These are phyloP conservation scores for Talaromyces albobiverticillius DNA, from an alignment of 2,329 filamentous ascomycete species.

Conservation along the genomic window DNA sequence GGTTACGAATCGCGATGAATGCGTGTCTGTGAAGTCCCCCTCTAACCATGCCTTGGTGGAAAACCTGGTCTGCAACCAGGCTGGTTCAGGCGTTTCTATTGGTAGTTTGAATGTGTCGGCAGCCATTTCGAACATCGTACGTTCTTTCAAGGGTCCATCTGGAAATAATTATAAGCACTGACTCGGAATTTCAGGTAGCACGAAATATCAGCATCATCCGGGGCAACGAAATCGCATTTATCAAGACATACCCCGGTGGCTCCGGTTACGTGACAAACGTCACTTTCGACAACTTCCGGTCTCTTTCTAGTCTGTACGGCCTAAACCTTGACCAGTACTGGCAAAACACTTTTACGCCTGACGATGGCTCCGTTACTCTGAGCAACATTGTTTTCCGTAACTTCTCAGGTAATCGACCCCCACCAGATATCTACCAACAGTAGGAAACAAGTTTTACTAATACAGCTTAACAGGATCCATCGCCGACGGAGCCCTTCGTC, in stretches of 20 bases:
- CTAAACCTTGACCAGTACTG: conserved; percentile 26
- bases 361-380: conserved; percentile 23
- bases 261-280: conserved; percentile 36
- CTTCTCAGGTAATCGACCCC: conserved; percentile 21
- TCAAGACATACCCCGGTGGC: conserved; percentile 40
- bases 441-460: no score
- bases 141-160: no score
- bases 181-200: conserved; percentile 27
- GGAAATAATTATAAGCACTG: no score
- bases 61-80: conserved; percentile 36
- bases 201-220: conserved; percentile 38
- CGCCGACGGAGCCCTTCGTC: conserved; percentile 26
- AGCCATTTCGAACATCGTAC: conserved; percentile 29
- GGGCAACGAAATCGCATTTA: conserved; percentile 37
- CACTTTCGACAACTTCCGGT: conserved; percentile 30
- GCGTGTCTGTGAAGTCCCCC: conserved; percentile 37
- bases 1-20: conserved; percentile 39
- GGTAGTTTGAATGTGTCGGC: conserved; percentile 33
- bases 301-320: conserved; percentile 23
- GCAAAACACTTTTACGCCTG: conserved; percentile 23
- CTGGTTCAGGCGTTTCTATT: conserved; percentile 37
- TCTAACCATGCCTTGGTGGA: conserved; percentile 34
- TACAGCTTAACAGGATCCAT: conserved; percentile 24
- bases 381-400: conserved; percentile 27
- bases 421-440: not conserved